phyloP scores from a whole-genome alignment of 768 basidiomycete genomes.

The Solioccasus polychromus region DNA sequence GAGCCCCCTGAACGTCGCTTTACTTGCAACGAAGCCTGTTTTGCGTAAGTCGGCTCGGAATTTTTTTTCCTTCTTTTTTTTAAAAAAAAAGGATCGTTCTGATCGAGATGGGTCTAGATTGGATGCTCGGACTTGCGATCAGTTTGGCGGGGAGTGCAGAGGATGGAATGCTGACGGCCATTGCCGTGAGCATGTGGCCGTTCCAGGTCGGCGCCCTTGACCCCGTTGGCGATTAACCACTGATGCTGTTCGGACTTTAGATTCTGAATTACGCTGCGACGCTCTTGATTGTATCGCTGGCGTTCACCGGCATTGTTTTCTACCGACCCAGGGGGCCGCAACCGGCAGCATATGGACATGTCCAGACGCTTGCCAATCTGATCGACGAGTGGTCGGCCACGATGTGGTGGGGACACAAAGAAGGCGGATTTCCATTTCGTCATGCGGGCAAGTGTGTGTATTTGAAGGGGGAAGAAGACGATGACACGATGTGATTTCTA shows the following conservation, averaged over 20 bases:
- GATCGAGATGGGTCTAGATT: slow-evolving; percentile 17
- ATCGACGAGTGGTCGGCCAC: slow-evolving; percentile 36
- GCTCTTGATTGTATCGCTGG: slow-evolving; percentile 20
- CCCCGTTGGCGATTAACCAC: neutral
- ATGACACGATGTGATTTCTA: neutral
- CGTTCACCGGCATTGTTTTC: slow-evolving; percentile 11
- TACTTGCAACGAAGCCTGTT: slow-evolving; percentile 24
- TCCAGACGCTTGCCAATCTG: slow-evolving; percentile 34
- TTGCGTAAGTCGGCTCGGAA: slow-evolving; percentile 22
- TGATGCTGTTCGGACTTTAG: slow-evolving; percentile 10
- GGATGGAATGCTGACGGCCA: slow-evolving; percentile 7
- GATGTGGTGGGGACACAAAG: slow-evolving; percentile 33
- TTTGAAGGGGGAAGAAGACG: neutral
- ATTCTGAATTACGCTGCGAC: slow-evolving; percentile 25
- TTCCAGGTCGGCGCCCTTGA: slow-evolving; percentile 17
- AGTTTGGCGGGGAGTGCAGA: slow-evolving; percentile 14
- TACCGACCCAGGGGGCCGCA: slow-evolving; percentile 23
- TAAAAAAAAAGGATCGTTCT: no score
- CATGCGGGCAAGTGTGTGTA: slow-evolving; percentile 23
- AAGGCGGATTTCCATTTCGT: neutral
- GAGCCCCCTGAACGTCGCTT: slow-evolving; percentile 8
- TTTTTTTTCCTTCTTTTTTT: neutral
- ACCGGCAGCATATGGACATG: slow-evolving; percentile 32
- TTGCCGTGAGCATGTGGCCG: slow-evolving; percentile 25
- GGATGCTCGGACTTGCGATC: slow-evolving; percentile 33